These are phyloP conservation scores for Davidsoniella eucalypti DNA, from an alignment of 2,329 filamentous ascomycete species.

Conservation along the genomic window DNA sequence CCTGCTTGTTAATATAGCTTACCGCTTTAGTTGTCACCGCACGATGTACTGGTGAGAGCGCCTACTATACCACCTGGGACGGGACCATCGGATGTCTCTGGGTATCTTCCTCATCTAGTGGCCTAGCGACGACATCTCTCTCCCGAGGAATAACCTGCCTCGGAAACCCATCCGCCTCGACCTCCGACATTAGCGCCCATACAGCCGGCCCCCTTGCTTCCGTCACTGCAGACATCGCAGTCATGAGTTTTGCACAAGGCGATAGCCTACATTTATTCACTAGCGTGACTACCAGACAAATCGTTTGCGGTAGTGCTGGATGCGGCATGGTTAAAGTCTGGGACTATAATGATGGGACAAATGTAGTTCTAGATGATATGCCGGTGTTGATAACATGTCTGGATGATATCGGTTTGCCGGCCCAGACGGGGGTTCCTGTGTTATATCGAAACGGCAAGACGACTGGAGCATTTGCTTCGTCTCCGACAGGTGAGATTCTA, in stretches of 20 bases:
- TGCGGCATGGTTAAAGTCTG: slow-evolving; percentile 6
- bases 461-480: no score
- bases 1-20: not conserved
- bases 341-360: slow-evolving; percentile 1
- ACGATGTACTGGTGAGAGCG: slow-evolving; percentile 1
- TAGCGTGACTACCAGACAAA: slow-evolving; percentile 4
- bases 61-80: slow-evolving; percentile 10
- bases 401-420: slow-evolving; percentile 5
- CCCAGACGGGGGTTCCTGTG: not conserved
- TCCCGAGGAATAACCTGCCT: slow-evolving; percentile 6
- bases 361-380: not conserved
- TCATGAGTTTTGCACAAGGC: slow-evolving; percentile 4
- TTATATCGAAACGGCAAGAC: not conserved
- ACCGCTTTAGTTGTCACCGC: slow-evolving; percentile 2
- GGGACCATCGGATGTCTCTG: slow-evolving; percentile 8
- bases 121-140: slow-evolving; percentile 1
- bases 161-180: not conserved
- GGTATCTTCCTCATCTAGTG: not conserved
- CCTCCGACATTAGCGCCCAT: not conserved
- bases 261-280: slow-evolving; percentile 10
- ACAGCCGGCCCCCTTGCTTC: no score
- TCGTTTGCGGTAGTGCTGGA: not conserved
- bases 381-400: slow-evolving; percentile 5
- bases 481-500: no score
- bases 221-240: not conserved